A percentile compares a stretch with the other conserved stretches of the same genome.
Evolutionary conservation across 2,329 filamentous ascomycete species (phyloP).

Genomic region (Penicillium sp.): DNA sequence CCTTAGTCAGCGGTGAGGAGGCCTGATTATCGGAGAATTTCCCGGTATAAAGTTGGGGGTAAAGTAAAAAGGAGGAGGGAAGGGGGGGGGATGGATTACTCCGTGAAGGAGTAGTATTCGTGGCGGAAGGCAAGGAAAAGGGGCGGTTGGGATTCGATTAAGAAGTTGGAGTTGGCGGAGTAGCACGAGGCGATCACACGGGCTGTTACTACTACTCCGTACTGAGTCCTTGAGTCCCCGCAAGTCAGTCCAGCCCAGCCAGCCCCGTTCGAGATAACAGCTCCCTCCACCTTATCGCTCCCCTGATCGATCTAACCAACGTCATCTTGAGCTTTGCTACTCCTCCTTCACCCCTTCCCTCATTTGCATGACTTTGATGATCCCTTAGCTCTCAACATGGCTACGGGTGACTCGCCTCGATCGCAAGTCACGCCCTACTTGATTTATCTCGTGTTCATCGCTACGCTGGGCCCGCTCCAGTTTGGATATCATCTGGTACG

Average conservation of each 20-base stretch:
- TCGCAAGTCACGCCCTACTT: conserved; percentile 73
- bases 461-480: conserved; percentile 85
- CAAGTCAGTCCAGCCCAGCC: background rate
- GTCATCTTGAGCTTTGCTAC: conserved; percentile 2
- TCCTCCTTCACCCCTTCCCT: background rate
- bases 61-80: background rate
- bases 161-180: background rate
- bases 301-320: background rate
- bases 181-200: background rate
- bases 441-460: conserved; percentile 73
- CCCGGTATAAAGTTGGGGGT: background rate
- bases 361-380: background rate
- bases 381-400: conserved; percentile 30
- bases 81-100: background rate
- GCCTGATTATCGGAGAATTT: background rate
- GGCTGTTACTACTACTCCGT: background rate
- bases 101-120: background rate
- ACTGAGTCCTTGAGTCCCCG: too few relatives aligned
- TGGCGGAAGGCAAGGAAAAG: background rate
- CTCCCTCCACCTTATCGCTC: background rate
- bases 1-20: conserved; percentile 16
- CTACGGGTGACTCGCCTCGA: conserved; percentile 25
- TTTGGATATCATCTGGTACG: conserved; percentile 91
- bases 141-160: background rate
- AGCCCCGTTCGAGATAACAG: background rate